Percentiles rank a stretch among this genome's conserved stretches.
phyloP scores from a whole-genome alignment of 2,329 filamentous ascomycete species.

The Cadophora luteo-olivacea region DNA sequence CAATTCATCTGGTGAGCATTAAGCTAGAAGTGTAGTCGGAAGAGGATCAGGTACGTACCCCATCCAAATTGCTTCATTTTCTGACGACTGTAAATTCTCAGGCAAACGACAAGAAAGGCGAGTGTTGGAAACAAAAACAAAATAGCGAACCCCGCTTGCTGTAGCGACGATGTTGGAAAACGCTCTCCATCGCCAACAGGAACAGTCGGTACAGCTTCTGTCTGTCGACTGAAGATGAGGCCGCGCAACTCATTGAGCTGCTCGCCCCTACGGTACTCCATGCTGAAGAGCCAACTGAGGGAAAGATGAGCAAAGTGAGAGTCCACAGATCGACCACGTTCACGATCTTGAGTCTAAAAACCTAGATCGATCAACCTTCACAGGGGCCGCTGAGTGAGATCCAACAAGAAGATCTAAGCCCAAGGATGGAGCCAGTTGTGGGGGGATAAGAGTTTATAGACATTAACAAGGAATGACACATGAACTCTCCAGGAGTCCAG shows the following conservation, averaged over 20 bases:
- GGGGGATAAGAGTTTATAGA: background rate
- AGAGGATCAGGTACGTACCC: background rate
- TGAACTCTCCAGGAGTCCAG: background rate
- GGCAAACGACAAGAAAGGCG: constrained; percentile 1
- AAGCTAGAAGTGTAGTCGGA: background rate
- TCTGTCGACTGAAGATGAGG: background rate
- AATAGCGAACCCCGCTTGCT: constrained; percentile 12
- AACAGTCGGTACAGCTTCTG: constrained; percentile 21
- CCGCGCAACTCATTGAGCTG: background rate
- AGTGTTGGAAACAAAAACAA: constrained; percentile 7
- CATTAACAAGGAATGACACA: background rate
- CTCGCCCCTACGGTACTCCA: background rate
- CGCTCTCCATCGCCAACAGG: background rate
- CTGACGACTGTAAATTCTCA: constrained; percentile 8
- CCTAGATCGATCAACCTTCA: background rate
- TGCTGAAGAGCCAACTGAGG: background rate
- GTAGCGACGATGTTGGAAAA: constrained; percentile 4
- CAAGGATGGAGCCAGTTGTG: background rate
- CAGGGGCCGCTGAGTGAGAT: background rate
- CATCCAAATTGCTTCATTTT: constrained; percentile 16
- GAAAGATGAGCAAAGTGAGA: background rate
- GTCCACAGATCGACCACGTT: background rate
- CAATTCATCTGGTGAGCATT: too few relatives aligned
- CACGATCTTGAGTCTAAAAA: background rate
- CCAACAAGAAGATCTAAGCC: background rate